Conservation (phyloP, 2,329 filamentous ascomycete species). For the Sarocladium brachiariae region DNA sequence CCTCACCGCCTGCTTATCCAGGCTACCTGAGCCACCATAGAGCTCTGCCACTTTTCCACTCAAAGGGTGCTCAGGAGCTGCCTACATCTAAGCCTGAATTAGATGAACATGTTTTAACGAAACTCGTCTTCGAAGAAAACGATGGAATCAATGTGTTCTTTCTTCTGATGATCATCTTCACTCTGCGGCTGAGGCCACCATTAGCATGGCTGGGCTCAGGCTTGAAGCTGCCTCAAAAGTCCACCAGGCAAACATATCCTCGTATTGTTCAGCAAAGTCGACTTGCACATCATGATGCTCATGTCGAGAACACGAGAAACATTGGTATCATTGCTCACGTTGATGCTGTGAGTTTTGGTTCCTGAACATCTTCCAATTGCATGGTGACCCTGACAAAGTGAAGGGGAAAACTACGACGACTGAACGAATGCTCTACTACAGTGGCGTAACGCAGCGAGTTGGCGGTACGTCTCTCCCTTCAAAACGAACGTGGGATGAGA, state of each 20-base stretch:
- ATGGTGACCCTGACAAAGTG: not conserved
- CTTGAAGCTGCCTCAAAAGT: not conserved
- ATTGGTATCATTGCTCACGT: constrained; percentile 99
- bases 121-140: not conserved
- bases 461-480: constrained; percentile 47
- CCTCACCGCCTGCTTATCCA: constrained; percentile 13
- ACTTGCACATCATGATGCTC: constrained; percentile 18
- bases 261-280: not conserved
- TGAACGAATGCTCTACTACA: constrained; percentile 98
- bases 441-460: constrained; percentile 78
- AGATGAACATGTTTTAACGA: too few species aligned
- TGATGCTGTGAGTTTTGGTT: constrained; percentile 58
- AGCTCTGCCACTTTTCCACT: not conserved
- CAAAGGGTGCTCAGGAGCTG: too few species aligned
- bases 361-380: not conserved
- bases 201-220: not conserved
- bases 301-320: constrained; percentile 63
- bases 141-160: not conserved
- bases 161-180: not conserved
- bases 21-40: constrained; percentile 2
- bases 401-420: constrained; percentile 95
- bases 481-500: not conserved
- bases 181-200: not conserved
- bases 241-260: not conserved
- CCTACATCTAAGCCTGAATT: too few species aligned